phyloP scores from a whole-genome alignment of 805 yeast genomes.

The Pichia rugopelliculosa region DNA sequence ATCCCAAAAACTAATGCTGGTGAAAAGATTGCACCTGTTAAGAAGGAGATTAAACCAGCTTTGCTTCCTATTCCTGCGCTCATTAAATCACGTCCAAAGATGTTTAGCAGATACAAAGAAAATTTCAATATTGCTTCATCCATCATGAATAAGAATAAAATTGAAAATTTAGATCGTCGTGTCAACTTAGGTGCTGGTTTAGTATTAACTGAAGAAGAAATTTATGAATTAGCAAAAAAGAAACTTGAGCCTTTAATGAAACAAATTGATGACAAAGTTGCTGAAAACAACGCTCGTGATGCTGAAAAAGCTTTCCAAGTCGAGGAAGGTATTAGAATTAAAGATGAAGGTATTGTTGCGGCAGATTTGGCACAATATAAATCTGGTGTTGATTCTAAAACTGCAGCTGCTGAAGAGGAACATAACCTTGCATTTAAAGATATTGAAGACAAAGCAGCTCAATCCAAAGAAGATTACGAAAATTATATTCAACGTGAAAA shows the following conservation, averaged over 20 bases:
- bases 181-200: slow-evolving; percentile 49
- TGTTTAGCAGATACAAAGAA: slow-evolving; percentile 41
- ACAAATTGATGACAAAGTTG: slow-evolving; percentile 43
- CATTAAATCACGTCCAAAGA: slow-evolving; percentile 33
- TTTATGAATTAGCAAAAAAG: slow-evolving; percentile 46
- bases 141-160: slow-evolving; percentile 34
- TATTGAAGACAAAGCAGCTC: slow-evolving; percentile 20
- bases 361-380: slow-evolving; percentile 33
- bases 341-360: slow-evolving; percentile 26
- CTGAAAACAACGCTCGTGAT: slow-evolving; percentile 28
- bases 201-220: slow-evolving; percentile 46
- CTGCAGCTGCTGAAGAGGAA: slow-evolving; percentile 22
- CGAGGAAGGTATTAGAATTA: slow-evolving; percentile 22
- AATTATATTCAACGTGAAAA: slow-evolving; percentile 35
- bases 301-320: slow-evolving; percentile 25
- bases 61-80: slow-evolving; percentile 30
- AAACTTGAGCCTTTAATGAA: slow-evolving; percentile 50
- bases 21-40: slow-evolving; percentile 1
- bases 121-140: slow-evolving; percentile 41
- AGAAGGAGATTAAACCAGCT: slow-evolving; percentile 7
- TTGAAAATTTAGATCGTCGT: slow-evolving; percentile 43
- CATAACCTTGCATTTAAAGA: slow-evolving; percentile 20
- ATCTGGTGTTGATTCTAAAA: slow-evolving; percentile 35
- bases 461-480: slow-evolving; percentile 28
- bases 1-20: no score